These are phyloP conservation scores for Wickerhamiella shivajii DNA, from an alignment of 805 yeast genomes.

Conservation along the genomic window DNA sequence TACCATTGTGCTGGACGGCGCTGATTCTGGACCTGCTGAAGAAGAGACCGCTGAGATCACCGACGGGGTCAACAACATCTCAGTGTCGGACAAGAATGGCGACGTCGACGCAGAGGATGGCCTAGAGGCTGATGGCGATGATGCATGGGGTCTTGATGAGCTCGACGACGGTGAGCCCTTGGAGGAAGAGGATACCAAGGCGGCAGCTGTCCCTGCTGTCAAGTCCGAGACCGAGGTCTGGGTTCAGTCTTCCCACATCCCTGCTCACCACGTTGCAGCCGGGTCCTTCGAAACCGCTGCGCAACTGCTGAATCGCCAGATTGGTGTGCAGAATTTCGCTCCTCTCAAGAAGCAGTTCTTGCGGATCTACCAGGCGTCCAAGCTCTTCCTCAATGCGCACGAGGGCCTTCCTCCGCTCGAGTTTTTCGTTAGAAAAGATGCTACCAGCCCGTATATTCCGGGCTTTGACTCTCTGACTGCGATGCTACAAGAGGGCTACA, in stretches of 20 bases:
- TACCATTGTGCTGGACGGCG: conserved; percentile 30
- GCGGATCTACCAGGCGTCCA: conserved; percentile 70
- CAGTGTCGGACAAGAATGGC: conserved; percentile 32
- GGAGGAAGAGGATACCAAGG: conserved; percentile 18
- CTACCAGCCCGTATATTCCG: conserved; percentile 58
- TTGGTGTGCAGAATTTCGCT: conserved; percentile 73
- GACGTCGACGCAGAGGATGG: conserved; percentile 64
- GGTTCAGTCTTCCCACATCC: conserved; percentile 77
- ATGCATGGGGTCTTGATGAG: conserved; percentile 38
- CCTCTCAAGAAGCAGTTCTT: conserved; percentile 74
- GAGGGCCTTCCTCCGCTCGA: conserved; percentile 59
- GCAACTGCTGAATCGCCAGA: conserved; percentile 75
- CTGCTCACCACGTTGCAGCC: conserved; percentile 88
- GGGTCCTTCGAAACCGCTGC: conserved; percentile 96
- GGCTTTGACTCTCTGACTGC: conserved; percentile 55
- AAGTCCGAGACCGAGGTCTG: conserved; percentile 58
- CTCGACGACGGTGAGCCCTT: conserved; percentile 28
- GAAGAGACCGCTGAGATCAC: conserved; percentile 32
- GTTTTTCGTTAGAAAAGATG: conserved; percentile 55
- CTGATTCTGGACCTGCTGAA: conserved; percentile 20
- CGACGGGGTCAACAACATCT: conserved; percentile 27
- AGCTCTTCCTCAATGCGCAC: conserved; percentile 58
- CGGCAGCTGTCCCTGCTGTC: conserved; percentile 25
- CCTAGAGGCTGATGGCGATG: conserved; percentile 1
- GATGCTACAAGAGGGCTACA: conserved; percentile 59